Evolutionary conservation across 2,329 filamentous ascomycete genomes (phyloP).

Genomic region (Neocatenulostroma microsporum): DNA sequence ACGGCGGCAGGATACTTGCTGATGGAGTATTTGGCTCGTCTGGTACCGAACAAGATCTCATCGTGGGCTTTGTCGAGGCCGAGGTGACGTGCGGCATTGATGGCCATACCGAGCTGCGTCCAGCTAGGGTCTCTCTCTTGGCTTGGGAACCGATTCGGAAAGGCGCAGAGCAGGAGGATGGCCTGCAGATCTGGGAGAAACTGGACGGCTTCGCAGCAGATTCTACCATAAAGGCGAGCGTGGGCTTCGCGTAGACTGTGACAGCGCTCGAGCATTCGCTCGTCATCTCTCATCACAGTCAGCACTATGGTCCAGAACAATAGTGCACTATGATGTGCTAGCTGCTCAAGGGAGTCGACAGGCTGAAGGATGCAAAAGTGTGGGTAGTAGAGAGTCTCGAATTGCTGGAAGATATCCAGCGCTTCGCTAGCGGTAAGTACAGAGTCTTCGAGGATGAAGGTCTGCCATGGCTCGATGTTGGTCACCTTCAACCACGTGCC

Average conservation of each 20-base stretch:
- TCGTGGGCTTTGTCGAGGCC: constrained; percentile 7
- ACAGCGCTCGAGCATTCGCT: background rate
- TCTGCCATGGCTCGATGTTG: background rate
- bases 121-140: constrained; percentile 2
- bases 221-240: background rate
- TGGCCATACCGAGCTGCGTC: constrained; percentile 5
- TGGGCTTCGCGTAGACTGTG: background rate
- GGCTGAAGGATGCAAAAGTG: constrained; percentile 3
- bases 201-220: constrained; percentile 2
- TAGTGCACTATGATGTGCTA: constrained; percentile 1
- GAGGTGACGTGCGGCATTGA: constrained; percentile 7
- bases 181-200: constrained; percentile 6
- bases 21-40: background rate
- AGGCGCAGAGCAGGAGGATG: constrained; percentile 4
- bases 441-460: background rate
- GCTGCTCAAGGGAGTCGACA: background rate
- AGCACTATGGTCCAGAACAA: constrained; percentile 8
- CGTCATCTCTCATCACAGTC: constrained; percentile 1
- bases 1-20: background rate
- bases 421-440: background rate
- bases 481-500: background rate
- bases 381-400: constrained; percentile 3
- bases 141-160: background rate
- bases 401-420: background rate
- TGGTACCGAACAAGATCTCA: constrained; percentile 3